A percentile compares a stretch with the other conserved stretches of the same genome.
Conservation (phyloP, 208 protist genomes). For the Leishmania aethiopica region DNA sequence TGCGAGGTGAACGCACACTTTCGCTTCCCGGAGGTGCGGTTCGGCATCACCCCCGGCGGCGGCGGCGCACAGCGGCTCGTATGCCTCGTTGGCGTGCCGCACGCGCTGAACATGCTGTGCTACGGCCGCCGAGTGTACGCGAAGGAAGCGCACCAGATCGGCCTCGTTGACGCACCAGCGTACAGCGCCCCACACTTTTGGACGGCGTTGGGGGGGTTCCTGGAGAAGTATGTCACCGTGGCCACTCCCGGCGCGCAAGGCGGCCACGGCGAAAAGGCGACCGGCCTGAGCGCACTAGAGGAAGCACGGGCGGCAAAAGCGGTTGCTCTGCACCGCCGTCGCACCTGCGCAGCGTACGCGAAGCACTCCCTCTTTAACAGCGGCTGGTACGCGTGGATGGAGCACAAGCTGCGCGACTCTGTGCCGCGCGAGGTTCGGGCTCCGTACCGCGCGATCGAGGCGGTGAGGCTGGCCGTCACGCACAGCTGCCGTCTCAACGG, state of each 20-base stretch:
- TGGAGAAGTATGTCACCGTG: slow-evolving; percentile 2
- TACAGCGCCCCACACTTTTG: slow-evolving; percentile 13
- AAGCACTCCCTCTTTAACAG: slow-evolving; percentile 33
- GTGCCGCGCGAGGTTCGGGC: slow-evolving; percentile 44
- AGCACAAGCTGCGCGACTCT: slow-evolving; percentile 47
- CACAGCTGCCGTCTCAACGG: slow-evolving; percentile 4
- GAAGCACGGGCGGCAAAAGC: slow-evolving; percentile 4
- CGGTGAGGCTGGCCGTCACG: slow-evolving; percentile 38
- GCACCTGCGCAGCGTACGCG: slow-evolving; percentile 5
- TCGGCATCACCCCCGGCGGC: slow-evolving; percentile 80
- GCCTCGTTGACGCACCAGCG: slow-evolving; percentile 57
- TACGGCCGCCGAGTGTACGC: slow-evolving; percentile 38
- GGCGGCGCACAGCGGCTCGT: slow-evolving; percentile 82
- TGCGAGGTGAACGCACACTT: slow-evolving; percentile 44
- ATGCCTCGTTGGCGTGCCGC: slow-evolving; percentile 61
- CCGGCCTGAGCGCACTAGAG: neutral
- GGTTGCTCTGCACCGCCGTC: slow-evolving; percentile 19
- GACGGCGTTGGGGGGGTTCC: slow-evolving; percentile 13
- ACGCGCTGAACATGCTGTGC: slow-evolving; percentile 48
- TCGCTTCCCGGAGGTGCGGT: slow-evolving; percentile 63
- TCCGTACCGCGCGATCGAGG: slow-evolving; percentile 49
- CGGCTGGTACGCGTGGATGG: slow-evolving; percentile 38
- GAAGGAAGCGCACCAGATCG: slow-evolving; percentile 51
- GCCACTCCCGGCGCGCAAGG: neutral
- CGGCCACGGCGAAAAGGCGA: neutral